Conservation (phyloP, 2,329 filamentous ascomycete genomes). For the Chrysoporthe deuterocubensis region DNA sequence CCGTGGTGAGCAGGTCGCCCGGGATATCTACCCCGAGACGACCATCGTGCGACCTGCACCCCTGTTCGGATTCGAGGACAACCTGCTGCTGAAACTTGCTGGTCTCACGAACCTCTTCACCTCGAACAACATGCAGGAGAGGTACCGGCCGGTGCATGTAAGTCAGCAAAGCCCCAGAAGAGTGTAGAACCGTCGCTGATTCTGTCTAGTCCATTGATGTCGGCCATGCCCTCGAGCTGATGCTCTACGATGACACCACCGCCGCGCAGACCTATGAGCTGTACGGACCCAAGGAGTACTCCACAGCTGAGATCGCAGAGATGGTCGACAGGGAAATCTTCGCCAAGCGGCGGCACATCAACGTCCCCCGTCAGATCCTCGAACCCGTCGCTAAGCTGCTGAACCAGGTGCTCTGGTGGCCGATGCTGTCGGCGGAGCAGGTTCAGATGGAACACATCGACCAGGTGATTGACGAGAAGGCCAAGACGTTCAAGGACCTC, state of each 20-base stretch:
- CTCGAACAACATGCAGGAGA: constrained; percentile 90
- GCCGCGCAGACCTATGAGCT: constrained; percentile 92
- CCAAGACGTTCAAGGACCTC: constrained; percentile 95
- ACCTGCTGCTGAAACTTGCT: constrained; percentile 84
- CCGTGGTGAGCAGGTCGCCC: constrained; percentile 79
- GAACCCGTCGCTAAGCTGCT: constrained; percentile 75
- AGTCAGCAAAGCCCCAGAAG: constrained; percentile 32
- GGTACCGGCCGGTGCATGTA: constrained; percentile 90
- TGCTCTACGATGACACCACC: constrained; percentile 89
- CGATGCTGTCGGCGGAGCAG: constrained; percentile 78
- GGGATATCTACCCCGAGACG: constrained; percentile 92
- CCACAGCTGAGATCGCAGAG: constrained; percentile 81
- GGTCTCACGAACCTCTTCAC: constrained; percentile 81
- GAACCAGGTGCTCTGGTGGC: constrained; percentile 90
- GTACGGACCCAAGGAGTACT: constrained; percentile 92
- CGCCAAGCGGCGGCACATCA: constrained; percentile 88
- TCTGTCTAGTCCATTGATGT: constrained; percentile 76
- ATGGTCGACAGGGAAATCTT: constrained; percentile 91
- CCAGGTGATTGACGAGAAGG: constrained; percentile 84
- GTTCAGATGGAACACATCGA: constrained; percentile 92
- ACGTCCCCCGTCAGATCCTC: constrained; percentile 80
- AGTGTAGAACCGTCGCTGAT: neutral
- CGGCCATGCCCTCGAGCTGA: constrained; percentile 83
- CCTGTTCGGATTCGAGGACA: constrained; percentile 94
- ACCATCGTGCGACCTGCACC: constrained; percentile 94